Base-by-base conservation (phyloP, 148 eudicot species). In the Nyssa sinensis region DNA sequence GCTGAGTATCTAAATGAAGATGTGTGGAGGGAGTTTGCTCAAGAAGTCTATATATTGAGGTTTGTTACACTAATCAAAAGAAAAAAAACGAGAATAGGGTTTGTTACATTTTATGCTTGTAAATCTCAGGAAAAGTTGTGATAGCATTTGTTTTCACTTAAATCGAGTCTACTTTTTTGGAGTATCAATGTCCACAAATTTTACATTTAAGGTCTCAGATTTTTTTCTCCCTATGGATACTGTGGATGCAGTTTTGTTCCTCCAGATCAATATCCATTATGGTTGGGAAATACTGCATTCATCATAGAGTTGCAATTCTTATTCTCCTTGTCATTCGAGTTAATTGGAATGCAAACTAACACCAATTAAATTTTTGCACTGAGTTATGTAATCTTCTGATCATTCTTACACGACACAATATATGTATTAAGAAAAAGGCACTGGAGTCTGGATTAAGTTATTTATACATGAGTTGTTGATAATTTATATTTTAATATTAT, bases 1-100 rank as follows among this genome's bases (percentile, higher is more conserved):
- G 75, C 82, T 8, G 88, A 80, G 59, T 78, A 64, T 81, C 70
- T 86, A 55, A 82, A 73, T 80, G 77, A 70, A 30, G 86, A 85
- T 67, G 74, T 93, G 72, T 80, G 73, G 71, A 84, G 80, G 75
- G 98, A 93, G 73, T 93, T 93, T 77, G 79, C 69, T 29, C 96
- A 91, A 67, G 98, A 93, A 89, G 90, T 91, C 47, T 89, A 80
- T 78, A 93, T 93, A 73, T 76, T 89, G 83, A 93, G 98, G 98
- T 93, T 47, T 62, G 74, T 64, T 44, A 63, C 39, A 25, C 75
- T 23, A 8, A 63, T 30, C 70, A n/a, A n/a, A n/a, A n/a, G n/a
- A n/a, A n/a, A n/a, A n/a, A n/a, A n/a, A n/a, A n/a, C n/a, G n/a
- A n/a, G n/a, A n/a, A n/a, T n/a, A n/a, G n/a, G n/a, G n/a, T n/a